phyloP scores from a whole-genome alignment of 2,329 filamentous ascomycete genomes.

The Proliferodiscus dingleyae region DNA sequence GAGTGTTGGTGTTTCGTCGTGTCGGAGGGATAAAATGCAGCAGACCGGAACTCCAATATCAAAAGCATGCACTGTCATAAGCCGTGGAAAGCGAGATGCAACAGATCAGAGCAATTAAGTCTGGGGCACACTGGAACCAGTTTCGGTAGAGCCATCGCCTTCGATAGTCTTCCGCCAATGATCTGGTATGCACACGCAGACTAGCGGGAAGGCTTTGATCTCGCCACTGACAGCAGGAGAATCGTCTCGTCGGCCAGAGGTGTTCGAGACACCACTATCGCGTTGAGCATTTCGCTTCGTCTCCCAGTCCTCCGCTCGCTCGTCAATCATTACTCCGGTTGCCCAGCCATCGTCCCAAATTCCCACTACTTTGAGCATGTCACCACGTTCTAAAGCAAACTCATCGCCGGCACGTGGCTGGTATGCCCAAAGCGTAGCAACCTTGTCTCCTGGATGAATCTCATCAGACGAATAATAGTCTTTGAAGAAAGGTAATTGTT shows the following conservation, averaged over 20 bases:
- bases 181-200: slow-evolving; percentile 91
- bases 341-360: slow-evolving; percentile 99
- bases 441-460: slow-evolving; percentile 84
- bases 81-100: slow-evolving; percentile 21
- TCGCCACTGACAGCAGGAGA: slow-evolving; percentile 71
- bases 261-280: slow-evolving; percentile 89
- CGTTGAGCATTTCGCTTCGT: slow-evolving; percentile 69
- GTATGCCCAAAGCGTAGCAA: slow-evolving; percentile 93
- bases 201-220: slow-evolving; percentile 95
- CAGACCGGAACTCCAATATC: slow-evolving; percentile 26
- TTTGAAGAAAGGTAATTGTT: slow-evolving; percentile 94
- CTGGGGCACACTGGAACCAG: slow-evolving; percentile 43
- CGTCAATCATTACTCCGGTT: slow-evolving; percentile 78
- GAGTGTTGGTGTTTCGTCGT: slow-evolving; percentile 1
- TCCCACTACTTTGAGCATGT: slow-evolving; percentile 96
- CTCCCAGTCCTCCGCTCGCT: slow-evolving; percentile 87
- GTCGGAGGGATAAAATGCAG: slow-evolving; percentile 11
- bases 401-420: slow-evolving; percentile 91
- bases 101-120: slow-evolving; percentile 14
- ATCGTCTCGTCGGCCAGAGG: slow-evolving; percentile 55
- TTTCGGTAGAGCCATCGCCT: slow-evolving; percentile 69
- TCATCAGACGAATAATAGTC: slow-evolving; percentile 98
- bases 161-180: slow-evolving; percentile 98
- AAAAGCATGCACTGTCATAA: slow-evolving; percentile 27
- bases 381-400: slow-evolving; percentile 86